phyloP scores from a whole-genome alignment of 768 basidiomycete species.

The Leucocoprinus sp. region DNA sequence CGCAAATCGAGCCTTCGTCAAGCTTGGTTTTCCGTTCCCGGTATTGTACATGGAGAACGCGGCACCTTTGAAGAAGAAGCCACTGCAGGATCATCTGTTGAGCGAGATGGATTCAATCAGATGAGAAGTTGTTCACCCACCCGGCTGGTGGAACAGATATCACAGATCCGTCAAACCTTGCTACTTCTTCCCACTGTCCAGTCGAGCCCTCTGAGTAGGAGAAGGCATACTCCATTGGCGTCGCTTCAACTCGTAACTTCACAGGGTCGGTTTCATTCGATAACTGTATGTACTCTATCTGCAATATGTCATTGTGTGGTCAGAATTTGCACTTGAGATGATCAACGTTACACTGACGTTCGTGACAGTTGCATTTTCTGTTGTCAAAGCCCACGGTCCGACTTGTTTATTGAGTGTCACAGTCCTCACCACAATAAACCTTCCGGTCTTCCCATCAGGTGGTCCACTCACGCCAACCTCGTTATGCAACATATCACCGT shows the following conservation, averaged over 20 bases:
- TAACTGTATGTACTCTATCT: constrained; percentile 18
- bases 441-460: constrained; percentile 14
- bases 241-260: constrained; percentile 22
- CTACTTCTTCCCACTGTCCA: constrained; percentile 16
- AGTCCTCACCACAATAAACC: constrained; percentile 23
- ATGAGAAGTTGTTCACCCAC: constrained; percentile 15
- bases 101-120: background rate
- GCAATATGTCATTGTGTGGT: background rate
- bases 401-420: constrained; percentile 25
- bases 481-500: constrained; percentile 29
- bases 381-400: constrained; percentile 27
- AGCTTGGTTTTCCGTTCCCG: constrained; percentile 28
- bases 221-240: constrained; percentile 22
- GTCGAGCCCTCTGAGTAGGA: constrained; percentile 25
- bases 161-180: constrained; percentile 24
- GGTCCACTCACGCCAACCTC: constrained; percentile 26
- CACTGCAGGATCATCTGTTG: constrained; percentile 15
- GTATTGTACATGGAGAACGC: constrained; percentile 31
- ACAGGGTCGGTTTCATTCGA: constrained; percentile 19
- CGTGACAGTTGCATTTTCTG: constrained; percentile 21
- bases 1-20: constrained; percentile 27
- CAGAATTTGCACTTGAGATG: background rate
- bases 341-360: constrained; percentile 17
- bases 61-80: constrained; percentile 30
- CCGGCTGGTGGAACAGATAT: constrained; percentile 26